Evolutionary conservation across 352 stramenopile genomes (phyloP), one percentile per base, ranked within the genome.

Genomic region (Phytopythium helicoides): DNA sequence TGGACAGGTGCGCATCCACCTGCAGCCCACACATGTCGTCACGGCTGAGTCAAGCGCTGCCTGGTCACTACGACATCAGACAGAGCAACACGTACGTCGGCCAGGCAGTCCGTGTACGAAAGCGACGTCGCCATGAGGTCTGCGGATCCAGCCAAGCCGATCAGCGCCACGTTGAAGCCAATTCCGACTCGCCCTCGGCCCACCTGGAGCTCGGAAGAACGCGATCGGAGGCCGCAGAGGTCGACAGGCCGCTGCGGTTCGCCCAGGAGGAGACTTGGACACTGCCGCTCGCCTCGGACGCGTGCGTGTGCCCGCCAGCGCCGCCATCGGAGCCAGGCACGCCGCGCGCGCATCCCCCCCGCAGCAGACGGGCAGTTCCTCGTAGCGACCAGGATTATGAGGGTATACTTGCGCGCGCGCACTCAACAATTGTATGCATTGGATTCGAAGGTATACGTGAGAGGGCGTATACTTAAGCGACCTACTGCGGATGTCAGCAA

Each of bases 71-170:
- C 40, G 11, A 45, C 11, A 45, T 10, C 37, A 7, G 16, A 33
- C 1, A 33, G 19, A 1, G 21, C 22, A 21, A 22, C 6, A 31
- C 45, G 47, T 21, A 75, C 66, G 41, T 75, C 39, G 31, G 62
- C 48, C 35, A 69, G 47, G 52, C 62, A 72, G 41, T 75, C 62
- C 47, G 60, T 60, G 55, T 75, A 75, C 58, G 66, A 71, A 35
- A 71, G 70, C 26, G 47, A 39, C 1, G 49, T 47, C 23, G 61
- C 15, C 39, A 38, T 51, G 37, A 23, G 25, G 25, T 60, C 53
- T 67, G 53, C n/a, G n/a, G n/a, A n/a, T n/a, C n/a, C 31, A 31
- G 6, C 10, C 42, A 21, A 12, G 19, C 14, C 10, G 6, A 7
- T 26, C 10, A 22, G 25, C 42, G 42, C n/a, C 8, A 49, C 42